Percentiles rank a stretch among this genome's conserved stretches.
phyloP scores from a whole-genome alignment of 2,329 filamentous ascomycete genomes.

The Cladosporium oxysporum region DNA sequence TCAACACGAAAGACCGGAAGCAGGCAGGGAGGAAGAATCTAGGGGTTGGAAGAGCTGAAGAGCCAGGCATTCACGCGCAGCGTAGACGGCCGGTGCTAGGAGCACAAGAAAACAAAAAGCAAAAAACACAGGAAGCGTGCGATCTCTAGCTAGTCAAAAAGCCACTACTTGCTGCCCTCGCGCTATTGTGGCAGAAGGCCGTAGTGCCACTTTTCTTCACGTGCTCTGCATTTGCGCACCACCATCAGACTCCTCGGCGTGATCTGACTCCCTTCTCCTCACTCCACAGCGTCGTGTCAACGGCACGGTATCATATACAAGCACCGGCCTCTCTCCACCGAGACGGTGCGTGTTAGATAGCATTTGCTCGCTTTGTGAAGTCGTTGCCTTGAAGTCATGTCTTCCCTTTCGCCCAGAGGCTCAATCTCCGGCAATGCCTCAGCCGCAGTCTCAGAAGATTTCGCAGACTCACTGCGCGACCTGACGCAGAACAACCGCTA shows the following conservation, averaged over 20 bases:
- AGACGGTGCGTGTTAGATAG: slow-evolving; percentile 18
- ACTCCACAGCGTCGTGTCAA: slow-evolving; percentile 5
- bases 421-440: slow-evolving; percentile 53
- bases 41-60: not conserved
- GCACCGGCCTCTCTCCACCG: not conserved
- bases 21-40: not conserved
- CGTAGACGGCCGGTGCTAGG: not conserved
- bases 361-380: slow-evolving; percentile 18
- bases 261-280: slow-evolving; percentile 15
- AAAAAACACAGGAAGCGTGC: slow-evolving; percentile 15
- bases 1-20: not conserved
- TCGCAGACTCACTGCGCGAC: slow-evolving; percentile 89
- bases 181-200: slow-evolving; percentile 21
- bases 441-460: slow-evolving; percentile 92
- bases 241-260: slow-evolving; percentile 13
- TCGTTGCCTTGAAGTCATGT: slow-evolving; percentile 53
- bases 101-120: slow-evolving; percentile 2
- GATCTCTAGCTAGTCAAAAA: slow-evolving; percentile 21
- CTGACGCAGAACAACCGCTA: slow-evolving; percentile 86
- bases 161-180: slow-evolving; percentile 20
- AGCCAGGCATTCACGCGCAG: not conserved
- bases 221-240: slow-evolving; percentile 19
- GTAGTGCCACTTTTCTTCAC: slow-evolving; percentile 22
- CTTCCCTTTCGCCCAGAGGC: slow-evolving; percentile 45
- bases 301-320: slow-evolving; percentile 6